Conservation (phyloP, 2,329 filamentous ascomycete species). For the Aspergillus proliferans region DNA sequence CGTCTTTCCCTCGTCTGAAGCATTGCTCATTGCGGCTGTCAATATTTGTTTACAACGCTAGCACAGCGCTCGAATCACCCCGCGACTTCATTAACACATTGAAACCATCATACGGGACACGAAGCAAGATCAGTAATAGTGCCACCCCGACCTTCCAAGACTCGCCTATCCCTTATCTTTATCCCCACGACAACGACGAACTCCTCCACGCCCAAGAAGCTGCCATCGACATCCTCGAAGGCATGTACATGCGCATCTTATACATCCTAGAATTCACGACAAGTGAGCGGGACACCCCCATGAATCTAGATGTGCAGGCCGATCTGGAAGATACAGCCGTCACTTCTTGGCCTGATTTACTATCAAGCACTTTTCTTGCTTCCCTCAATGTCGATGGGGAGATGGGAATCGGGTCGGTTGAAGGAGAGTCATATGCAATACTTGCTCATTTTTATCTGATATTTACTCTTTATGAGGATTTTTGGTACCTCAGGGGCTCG, state of each 20-base stretch:
- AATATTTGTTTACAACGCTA: slow-evolving; percentile 3
- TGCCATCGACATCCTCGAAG: slow-evolving; percentile 6
- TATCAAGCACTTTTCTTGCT: slow-evolving; percentile 9
- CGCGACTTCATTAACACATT: not conserved
- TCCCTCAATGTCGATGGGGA: slow-evolving; percentile 2
- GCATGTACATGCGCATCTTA: slow-evolving; percentile 10
- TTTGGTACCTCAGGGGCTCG: slow-evolving; percentile 1
- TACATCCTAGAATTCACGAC: slow-evolving; percentile 8
- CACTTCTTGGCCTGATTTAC: slow-evolving; percentile 10
- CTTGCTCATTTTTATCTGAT: slow-evolving; percentile 14
- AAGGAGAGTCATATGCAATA: slow-evolving; percentile 8
- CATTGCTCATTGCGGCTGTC: not conserved
- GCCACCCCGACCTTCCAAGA: not conserved
- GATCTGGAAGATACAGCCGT: slow-evolving; percentile 15
- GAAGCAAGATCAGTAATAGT: not conserved
- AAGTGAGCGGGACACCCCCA: slow-evolving; percentile 1
- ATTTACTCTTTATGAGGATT: not conserved
- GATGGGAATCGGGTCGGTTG: not conserved
- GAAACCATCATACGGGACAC: not conserved
- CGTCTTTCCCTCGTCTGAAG: not conserved
- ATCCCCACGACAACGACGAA: not conserved
- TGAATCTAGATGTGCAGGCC: slow-evolving; percentile 7
- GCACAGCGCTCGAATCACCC: slow-evolving; percentile 1
- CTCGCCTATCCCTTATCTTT: not conserved
- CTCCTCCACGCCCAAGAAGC: slow-evolving; percentile 2